These are phyloP conservation scores for Funneliformis caledonium DNA, from an alignment of 371 early-diverging fungal genomes.

Conservation along the genomic window DNA sequence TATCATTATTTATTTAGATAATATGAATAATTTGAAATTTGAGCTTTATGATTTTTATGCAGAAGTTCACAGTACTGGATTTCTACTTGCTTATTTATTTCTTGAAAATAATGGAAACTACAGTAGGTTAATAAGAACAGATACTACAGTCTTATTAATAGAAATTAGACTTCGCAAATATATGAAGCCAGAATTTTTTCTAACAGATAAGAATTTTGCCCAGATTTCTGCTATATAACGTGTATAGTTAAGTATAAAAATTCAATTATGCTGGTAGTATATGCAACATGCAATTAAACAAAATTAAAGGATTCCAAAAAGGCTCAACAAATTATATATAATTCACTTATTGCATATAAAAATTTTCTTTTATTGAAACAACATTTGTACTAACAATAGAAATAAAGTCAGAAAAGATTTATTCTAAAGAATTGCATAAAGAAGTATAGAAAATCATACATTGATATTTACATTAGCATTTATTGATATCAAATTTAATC, in stretches of 20 bases:
- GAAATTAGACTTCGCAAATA: too few relatives aligned
- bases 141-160: too few relatives aligned
- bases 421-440: neutral
- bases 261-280: neutral
- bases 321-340: conserved; percentile 7
- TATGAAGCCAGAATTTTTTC: neutral
- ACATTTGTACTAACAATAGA: neutral
- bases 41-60: neutral
- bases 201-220: conserved; percentile 12
- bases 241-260: neutral
- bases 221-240: neutral
- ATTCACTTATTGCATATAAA: neutral
- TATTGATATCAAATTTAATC: neutral
- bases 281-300: neutral
- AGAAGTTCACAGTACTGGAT: neutral
- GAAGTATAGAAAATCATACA: neutral
- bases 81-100: neutral
- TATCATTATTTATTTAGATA: neutral
- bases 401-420: neutral
- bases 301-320: neutral
- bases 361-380: neutral
- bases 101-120: neutral
- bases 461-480: neutral
- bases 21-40: neutral
- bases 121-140: neutral